Evolutionary conservation across 805 yeast species (phyloP).

Genomic region (Hanseniaspora opuntiae): DNA sequence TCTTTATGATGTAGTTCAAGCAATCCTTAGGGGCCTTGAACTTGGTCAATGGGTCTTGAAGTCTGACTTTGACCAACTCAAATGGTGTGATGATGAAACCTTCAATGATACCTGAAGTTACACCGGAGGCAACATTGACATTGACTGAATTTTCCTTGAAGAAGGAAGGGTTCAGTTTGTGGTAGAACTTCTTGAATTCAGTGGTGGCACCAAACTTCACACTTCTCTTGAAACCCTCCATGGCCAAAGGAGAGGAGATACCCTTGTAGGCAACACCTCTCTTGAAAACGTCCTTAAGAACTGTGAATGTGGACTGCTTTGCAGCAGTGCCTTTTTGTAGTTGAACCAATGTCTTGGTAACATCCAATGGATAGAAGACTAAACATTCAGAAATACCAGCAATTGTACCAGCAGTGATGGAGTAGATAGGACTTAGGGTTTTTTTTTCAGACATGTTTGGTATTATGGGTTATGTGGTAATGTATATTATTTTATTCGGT

Average conservation of each 20-base stretch:
- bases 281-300: constrained; percentile 58
- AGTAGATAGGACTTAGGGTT: constrained; percentile 81
- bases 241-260: constrained; percentile 85
- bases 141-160: constrained; percentile 27
- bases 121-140: constrained; percentile 86
- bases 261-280: constrained; percentile 91
- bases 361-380: constrained; percentile 93
- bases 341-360: constrained; percentile 92
- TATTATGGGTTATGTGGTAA: not conserved
- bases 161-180: not conserved
- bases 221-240: constrained; percentile 99
- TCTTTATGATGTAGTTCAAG: constrained; percentile 51
- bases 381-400: constrained; percentile 95
- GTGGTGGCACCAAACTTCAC: constrained; percentile 97
- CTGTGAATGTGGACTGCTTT: constrained; percentile 18
- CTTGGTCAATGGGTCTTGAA: constrained; percentile 75
- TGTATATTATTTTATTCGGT: not conserved
- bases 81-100: constrained; percentile 95
- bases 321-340: constrained; percentile 39
- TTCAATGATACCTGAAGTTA: constrained; percentile 96
- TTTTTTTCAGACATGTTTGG: constrained; percentile 5
- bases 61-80: constrained; percentile 85
- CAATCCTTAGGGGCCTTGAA: constrained; percentile 80
- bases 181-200: constrained; percentile 80
- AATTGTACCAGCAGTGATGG: constrained; percentile 80